These are phyloP conservation scores for Sporothrix dimorphospora DNA, from an alignment of 2,329 filamentous ascomycete genomes.

Conservation along the genomic window DNA sequence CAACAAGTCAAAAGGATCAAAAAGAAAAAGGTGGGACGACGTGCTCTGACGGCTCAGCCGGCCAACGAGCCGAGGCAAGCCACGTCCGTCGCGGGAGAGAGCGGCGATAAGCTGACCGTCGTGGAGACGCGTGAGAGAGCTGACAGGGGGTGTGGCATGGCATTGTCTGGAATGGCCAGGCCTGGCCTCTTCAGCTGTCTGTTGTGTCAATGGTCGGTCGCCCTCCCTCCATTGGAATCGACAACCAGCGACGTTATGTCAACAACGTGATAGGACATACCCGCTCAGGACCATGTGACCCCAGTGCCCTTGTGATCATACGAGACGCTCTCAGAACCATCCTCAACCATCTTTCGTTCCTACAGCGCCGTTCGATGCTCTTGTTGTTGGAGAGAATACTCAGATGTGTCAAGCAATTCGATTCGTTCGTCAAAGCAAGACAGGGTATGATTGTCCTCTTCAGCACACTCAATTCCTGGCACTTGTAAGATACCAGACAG, in stretches of 20 bases:
- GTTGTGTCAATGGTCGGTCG: too few species aligned
- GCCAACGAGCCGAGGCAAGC: background rate
- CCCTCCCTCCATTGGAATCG: background rate
- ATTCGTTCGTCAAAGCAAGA: too few species aligned
- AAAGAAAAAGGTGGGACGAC: background rate
- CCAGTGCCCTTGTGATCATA: background rate
- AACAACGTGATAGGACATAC: background rate
- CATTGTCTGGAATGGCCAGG: background rate
- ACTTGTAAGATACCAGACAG: too few species aligned
- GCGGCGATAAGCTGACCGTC: background rate
- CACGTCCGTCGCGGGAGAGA: background rate
- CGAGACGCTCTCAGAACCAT: background rate
- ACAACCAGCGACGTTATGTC: background rate
- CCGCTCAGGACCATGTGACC: background rate
- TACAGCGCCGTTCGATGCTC: too few species aligned
- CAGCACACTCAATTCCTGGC: background rate
- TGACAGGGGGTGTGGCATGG: background rate
- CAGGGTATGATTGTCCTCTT: background rate
- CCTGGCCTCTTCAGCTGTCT: background rate
- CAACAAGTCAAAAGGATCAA: background rate
- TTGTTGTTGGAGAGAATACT: too few species aligned
- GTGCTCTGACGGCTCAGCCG: background rate
- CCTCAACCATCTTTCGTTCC: too few species aligned
- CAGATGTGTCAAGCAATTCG: too few species aligned
- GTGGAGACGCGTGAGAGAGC: background rate